Conservation (phyloP, 345 rosid genomes). For the Streptanthus diversifolius region DNA sequence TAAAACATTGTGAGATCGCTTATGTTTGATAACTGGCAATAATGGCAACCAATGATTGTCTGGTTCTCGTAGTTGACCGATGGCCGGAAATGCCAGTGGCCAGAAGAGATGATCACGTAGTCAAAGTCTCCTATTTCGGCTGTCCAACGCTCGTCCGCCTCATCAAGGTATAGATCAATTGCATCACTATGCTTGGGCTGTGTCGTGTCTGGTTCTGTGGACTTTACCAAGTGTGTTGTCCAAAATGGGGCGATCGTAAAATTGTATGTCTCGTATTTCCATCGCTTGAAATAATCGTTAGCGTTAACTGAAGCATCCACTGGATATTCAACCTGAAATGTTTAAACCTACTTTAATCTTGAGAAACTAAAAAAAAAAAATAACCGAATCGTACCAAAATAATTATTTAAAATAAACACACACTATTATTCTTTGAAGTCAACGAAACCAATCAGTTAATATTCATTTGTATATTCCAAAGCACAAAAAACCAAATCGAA, state of each 20-base stretch:
- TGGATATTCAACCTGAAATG: conserved; percentile 69
- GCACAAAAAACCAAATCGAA: neutral
- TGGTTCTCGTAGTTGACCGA: conserved; percentile 46
- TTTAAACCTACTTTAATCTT: neutral
- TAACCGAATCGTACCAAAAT: neutral
- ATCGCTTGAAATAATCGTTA: conserved; percentile 57
- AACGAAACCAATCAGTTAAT: neutral
- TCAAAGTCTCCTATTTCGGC: conserved; percentile 54
- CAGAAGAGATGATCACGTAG: conserved; percentile 56
- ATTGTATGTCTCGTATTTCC: conserved; percentile 65
- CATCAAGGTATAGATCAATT: conserved; percentile 63
- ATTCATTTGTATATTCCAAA: neutral
- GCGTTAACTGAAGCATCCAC: conserved; percentile 52
- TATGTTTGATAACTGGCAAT: conserved; percentile 48
- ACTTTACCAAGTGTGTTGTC: conserved; percentile 60
- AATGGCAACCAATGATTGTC: conserved; percentile 54
- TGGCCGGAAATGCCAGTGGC: conserved; percentile 92
- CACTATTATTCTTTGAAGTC: no score
- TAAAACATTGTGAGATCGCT: conserved; percentile 57
- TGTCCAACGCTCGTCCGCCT: conserved; percentile 53
- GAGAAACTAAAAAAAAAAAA: no score
- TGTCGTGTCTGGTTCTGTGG: conserved; percentile 35
- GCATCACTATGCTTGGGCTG: conserved; percentile 45
- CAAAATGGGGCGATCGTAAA: conserved; percentile 69
- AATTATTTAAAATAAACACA: neutral